A percentile compares a stretch with the other conserved stretches of the same genome.
Conservation (phyloP, 169 alveolate genomes). For the Cryptosporidium ryanae region DNA sequence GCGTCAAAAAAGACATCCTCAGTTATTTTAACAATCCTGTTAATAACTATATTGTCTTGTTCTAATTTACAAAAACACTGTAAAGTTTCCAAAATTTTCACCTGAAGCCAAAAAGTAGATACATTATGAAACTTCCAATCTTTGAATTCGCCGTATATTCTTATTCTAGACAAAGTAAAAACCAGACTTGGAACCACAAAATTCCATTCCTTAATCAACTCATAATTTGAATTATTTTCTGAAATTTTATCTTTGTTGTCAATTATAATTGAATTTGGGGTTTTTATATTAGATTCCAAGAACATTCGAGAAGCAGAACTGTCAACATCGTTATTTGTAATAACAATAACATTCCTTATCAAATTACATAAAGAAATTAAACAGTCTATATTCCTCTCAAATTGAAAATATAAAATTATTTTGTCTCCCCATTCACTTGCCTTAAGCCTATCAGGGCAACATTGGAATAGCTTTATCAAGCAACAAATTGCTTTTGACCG, state of each 20-base stretch:
- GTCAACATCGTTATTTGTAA: background rate
- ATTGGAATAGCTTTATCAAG: conserved; percentile 41
- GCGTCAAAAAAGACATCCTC: conserved; percentile 52
- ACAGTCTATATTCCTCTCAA: conserved; percentile 48
- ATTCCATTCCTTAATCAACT: conserved; percentile 11
- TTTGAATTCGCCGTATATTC: background rate
- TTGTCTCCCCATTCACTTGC: conserved; percentile 52
- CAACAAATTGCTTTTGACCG: conserved; percentile 71
- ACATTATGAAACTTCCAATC: conserved; percentile 55
- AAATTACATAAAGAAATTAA: conserved; percentile 47
- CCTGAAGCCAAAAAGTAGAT: conserved; percentile 72
- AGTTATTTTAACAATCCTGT: conserved; percentile 20
- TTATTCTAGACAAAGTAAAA: conserved; percentile 17
- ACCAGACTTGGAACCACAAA: conserved; percentile 23
- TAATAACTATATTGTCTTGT: conserved; percentile 16
- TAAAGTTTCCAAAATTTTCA: conserved; percentile 18
- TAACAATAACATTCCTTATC: background rate
- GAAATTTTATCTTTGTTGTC: background rate
- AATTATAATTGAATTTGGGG: background rate
- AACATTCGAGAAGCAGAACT: background rate
- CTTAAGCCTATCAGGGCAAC: conserved; percentile 59
- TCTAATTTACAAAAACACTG: conserved; percentile 5
- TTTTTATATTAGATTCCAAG: background rate
- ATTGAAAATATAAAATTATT: conserved; percentile 39
- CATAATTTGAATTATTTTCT: background rate